Evolutionary conservation across 345 rosid genomes (phyloP).

Genomic region (Diplotaxis tenuifolia): DNA sequence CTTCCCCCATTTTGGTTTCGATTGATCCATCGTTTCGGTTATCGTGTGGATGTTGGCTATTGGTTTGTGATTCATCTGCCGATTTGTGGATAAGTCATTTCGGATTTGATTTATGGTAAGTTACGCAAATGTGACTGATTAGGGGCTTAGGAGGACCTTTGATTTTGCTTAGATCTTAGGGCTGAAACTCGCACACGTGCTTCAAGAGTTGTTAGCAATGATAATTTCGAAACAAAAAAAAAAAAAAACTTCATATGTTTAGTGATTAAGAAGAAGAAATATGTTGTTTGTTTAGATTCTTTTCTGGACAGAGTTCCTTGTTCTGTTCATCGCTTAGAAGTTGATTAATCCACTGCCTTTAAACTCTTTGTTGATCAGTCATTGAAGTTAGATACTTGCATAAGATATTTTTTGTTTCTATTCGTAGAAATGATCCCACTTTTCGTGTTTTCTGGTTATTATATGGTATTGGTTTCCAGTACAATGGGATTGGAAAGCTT

Average conservation of each 20-base stretch:
- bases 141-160: conserved; percentile 7
- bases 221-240: no score
- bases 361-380: background rate
- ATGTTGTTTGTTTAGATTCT: no score
- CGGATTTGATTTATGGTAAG: conserved; percentile 6
- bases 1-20: background rate
- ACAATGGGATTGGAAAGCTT: background rate
- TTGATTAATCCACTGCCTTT: no score
- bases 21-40: background rate
- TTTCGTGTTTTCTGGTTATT: background rate
- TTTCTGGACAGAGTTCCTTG: no score
- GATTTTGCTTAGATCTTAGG: no score
- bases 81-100: conserved; percentile 23
- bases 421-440: background rate
- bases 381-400: background rate
- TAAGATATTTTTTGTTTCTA: background rate
- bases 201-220: no score
- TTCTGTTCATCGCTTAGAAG: no score
- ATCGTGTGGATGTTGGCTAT: background rate
- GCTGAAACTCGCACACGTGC: background rate
- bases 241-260: no score
- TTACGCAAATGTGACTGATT: conserved; percentile 1
- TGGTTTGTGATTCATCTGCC: background rate
- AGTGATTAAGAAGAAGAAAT: no score
- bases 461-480: background rate